phyloP scores from a whole-genome alignment of 2,329 filamentous ascomycete genomes.

The Madurella mycetomatis region DNA sequence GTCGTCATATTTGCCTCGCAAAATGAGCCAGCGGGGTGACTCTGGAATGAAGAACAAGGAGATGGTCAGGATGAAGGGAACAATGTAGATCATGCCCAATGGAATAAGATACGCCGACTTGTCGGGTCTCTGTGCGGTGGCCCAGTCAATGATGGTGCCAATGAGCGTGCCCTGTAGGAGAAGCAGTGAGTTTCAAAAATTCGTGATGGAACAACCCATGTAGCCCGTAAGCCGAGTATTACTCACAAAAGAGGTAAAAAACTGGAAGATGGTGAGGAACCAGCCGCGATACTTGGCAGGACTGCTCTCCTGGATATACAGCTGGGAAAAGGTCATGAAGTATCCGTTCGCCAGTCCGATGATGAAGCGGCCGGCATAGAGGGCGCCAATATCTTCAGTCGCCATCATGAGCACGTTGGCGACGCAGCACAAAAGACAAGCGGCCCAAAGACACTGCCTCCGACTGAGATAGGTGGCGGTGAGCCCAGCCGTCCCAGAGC shows the following conservation, averaged over 20 bases:
- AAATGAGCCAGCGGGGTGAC: constrained; percentile 39
- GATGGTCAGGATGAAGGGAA: constrained; percentile 35
- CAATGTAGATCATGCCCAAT: constrained; percentile 37
- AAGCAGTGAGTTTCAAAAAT: constrained; percentile 20
- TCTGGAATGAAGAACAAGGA: constrained; percentile 38
- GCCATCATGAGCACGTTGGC: constrained; percentile 57
- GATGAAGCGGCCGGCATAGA: constrained; percentile 51
- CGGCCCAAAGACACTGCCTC: constrained; percentile 40
- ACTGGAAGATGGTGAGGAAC: constrained; percentile 37
- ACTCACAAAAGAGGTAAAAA: constrained; percentile 30
- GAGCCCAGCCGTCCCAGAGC: constrained; percentile 39
- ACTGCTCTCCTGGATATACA: constrained; percentile 33
- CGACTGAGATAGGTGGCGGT: constrained; percentile 33
- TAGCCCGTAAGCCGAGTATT: no score
- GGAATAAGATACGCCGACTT: constrained; percentile 39
- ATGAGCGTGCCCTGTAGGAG: constrained; percentile 32
- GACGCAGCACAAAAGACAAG: constrained; percentile 45
- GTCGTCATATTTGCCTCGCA: constrained; percentile 33
- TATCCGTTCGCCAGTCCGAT: constrained; percentile 55
- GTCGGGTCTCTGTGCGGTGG: constrained; percentile 34
- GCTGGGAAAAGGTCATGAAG: constrained; percentile 49
- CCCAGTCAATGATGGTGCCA: constrained; percentile 49
- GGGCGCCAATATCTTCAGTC: constrained; percentile 46
- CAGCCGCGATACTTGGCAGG: constrained; percentile 28
- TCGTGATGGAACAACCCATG: no score